Evolutionary conservation across 345 rosid species (phyloP), one percentile per base, ranked within the genome.

Genomic region (Salix purpurea): DNA sequence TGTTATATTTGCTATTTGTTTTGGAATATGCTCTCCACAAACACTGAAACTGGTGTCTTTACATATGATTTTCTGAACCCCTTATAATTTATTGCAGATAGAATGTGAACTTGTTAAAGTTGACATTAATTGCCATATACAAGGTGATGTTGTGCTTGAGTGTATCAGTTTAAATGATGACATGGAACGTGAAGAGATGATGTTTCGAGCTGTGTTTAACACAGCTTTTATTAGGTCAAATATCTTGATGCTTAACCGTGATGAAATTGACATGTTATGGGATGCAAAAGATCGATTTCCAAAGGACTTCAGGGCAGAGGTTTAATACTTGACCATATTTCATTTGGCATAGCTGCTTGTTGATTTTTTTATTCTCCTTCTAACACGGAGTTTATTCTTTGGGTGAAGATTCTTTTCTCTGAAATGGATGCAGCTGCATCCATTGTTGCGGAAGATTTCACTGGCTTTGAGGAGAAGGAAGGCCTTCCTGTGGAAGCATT

Each of bases 221-320:
- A 91, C 97, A 12, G 94, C 97, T 69, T 93, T 95, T 84, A 93
- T 95, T 67, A 87, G 97, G 82, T 93, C 99, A 77, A 95, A 95
- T 65, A 95, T 95, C 77, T 86, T 95, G 88, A 95, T 95, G 89
- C 93, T 95, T 64, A 95, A 90, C 71, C 91, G 87, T 68, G 97
- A 95, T 76, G 99, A 95, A 76, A 88, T 95, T 74, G 99, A 93
- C 81, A 88, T 84, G 40, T 75, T 91, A 74, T 95, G 99, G 99
- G 87, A 90, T 79, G 84, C 86, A 56, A 93, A 89, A 84, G 97
- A 89, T 71, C 86, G 75, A 73, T 95, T 95, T 79, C 97, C 96
- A 60, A 93, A 87, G 90, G 90, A 87, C 61, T 95, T 95, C 87
- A 95, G 93, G 80, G 91, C 90, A 61, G 99, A 95, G 99, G 99